A percentile compares a stretch with the other conserved stretches of the same genome.
phyloP scores from a whole-genome alignment of 2,329 filamentous ascomycete genomes.

The Lachnellula arida region DNA sequence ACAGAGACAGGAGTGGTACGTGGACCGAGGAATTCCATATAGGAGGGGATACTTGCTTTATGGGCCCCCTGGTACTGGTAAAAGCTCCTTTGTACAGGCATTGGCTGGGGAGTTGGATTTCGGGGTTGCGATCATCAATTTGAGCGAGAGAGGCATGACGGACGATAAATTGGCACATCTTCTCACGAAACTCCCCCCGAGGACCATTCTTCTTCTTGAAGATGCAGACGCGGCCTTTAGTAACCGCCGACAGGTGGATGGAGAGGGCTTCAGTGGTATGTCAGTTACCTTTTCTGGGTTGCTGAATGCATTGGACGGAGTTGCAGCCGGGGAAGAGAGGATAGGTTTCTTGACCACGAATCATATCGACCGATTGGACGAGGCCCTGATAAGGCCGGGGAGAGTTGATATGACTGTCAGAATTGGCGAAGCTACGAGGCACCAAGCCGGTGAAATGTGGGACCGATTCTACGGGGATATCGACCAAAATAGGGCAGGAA shows the following conservation, averaged over 20 bases:
- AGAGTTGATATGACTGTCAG: slow-evolving; percentile 90
- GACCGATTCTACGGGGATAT: slow-evolving; percentile 89
- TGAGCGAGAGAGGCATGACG: slow-evolving; percentile 51
- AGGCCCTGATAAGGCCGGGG: slow-evolving; percentile 84
- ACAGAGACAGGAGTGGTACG: slow-evolving; percentile 79
- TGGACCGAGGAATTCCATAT: slow-evolving; percentile 70
- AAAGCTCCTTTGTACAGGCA: slow-evolving; percentile 93
- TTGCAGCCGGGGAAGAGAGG: slow-evolving; percentile 91
- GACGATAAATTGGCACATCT: slow-evolving; percentile 48
- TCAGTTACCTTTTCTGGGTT: slow-evolving; percentile 80
- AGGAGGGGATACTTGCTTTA: slow-evolving; percentile 74
- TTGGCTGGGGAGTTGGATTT: slow-evolving; percentile 65
- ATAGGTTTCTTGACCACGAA: slow-evolving; percentile 96
- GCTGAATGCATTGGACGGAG: slow-evolving; percentile 79
- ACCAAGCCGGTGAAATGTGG: slow-evolving; percentile 86
- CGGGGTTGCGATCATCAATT: slow-evolving; percentile 48
- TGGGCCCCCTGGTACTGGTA: slow-evolving; percentile 71
- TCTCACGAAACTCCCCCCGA: slow-evolving; percentile 46
- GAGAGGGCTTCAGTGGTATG: slow-evolving; percentile 27
- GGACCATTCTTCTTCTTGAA: slow-evolving; percentile 52
- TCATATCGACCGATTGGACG: slow-evolving; percentile 79
- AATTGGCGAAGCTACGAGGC: slow-evolving; percentile 79
- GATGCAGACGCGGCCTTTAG: slow-evolving; percentile 49
- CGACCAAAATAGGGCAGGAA: slow-evolving; percentile 58
- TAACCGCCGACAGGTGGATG: slow-evolving; percentile 55